A percentile compares a stretch with the other conserved stretches of the same genome.
Conservation (phyloP, 805 yeast species). For the Lipomyces kockii region DNA sequence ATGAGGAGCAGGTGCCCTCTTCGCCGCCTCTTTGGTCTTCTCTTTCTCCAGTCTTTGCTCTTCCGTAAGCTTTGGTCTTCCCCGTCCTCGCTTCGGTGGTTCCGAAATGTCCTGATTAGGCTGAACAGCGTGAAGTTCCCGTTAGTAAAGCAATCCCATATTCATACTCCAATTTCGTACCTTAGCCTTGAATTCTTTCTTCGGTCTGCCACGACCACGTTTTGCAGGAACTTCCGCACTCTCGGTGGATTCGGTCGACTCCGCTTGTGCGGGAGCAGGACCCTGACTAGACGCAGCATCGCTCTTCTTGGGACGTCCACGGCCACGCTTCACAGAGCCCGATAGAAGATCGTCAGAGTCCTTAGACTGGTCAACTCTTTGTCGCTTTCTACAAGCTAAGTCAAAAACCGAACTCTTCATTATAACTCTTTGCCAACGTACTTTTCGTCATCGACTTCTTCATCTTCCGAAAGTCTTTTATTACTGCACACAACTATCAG, state of each 20-base stretch:
- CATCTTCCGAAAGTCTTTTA: neutral
- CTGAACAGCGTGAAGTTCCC: neutral
- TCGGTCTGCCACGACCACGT: constrained; percentile 30
- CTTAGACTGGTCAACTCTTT: neutral
- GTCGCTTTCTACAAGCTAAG: neutral
- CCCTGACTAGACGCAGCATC: constrained; percentile 3
- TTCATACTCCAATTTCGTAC: neutral
- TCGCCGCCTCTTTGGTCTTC: neutral
- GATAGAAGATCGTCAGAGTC: neutral
- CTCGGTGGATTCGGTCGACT: neutral
- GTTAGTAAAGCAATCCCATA: neutral
- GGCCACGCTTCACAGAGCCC: constrained; percentile 22
- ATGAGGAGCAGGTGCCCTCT: neutral
- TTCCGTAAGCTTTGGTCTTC: constrained; percentile 13
- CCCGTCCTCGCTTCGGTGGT: constrained; percentile 18
- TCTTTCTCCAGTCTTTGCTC: neutral
- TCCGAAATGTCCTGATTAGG: neutral
- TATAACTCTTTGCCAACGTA: neutral
- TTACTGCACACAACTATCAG: neutral
- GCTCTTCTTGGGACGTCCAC: constrained; percentile 30
- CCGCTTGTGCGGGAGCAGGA: neutral
- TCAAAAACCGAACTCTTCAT: neutral
- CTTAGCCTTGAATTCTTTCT: neutral
- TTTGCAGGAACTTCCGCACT: neutral
- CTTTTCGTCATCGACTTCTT: neutral